These are phyloP conservation scores for Ophiocordyceps robertsii DNA, from an alignment of 2,329 filamentous ascomycete genomes.

Conservation along the genomic window DNA sequence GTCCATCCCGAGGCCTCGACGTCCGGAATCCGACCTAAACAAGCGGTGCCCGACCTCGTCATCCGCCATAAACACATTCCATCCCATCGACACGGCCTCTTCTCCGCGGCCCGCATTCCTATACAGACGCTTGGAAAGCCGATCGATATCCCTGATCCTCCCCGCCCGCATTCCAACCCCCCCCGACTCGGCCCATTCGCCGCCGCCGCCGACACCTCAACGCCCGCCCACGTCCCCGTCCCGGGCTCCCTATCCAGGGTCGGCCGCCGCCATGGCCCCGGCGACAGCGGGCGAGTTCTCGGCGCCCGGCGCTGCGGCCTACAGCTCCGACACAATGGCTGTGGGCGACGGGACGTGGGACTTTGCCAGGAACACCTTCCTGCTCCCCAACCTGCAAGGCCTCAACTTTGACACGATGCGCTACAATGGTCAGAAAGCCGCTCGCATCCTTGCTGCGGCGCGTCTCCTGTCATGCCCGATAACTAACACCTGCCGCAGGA, in stretches of 20 bases:
- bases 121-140: not conserved
- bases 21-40: not conserved
- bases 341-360: conserved; percentile 82
- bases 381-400: conserved; percentile 64
- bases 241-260: conserved; percentile 8
- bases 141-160: not conserved
- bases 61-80: not conserved
- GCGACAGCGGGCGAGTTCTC: conserved; percentile 42
- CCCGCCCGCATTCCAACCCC: not conserved
- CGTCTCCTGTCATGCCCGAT: too few species aligned
- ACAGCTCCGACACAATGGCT: conserved; percentile 59
- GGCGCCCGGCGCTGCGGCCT: conserved; percentile 57
- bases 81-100: too few species aligned
- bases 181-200: not conserved
- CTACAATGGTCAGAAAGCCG: conserved; percentile 55
- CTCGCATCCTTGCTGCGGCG: not conserved
- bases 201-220: not conserved
- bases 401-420: conserved; percentile 71
- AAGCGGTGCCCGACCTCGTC: not conserved
- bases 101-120: not conserved
- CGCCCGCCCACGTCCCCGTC: not conserved
- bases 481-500: conserved; percentile 29
- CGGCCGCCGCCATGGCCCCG: conserved; percentile 45
- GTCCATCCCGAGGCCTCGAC: not conserved
- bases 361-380: conserved; percentile 60